A percentile compares a stretch with the other conserved stretches of the same genome.
These are phyloP conservation scores for Amylocystis lapponica DNA, from an alignment of 768 basidiomycete species.

Conservation along the genomic window DNA sequence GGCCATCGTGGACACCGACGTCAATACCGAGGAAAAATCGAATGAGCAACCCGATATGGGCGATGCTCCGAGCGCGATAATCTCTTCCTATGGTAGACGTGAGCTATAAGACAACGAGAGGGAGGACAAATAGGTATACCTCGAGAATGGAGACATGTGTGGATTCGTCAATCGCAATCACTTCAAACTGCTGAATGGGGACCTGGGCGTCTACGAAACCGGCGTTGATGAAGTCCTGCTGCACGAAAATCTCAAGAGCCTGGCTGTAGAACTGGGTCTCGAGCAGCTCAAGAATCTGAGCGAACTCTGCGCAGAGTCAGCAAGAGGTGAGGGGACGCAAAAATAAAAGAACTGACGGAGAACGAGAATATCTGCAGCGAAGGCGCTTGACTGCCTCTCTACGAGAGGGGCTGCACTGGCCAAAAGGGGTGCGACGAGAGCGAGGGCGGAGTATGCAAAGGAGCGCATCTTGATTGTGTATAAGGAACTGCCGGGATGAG, in stretches of 20 bases:
- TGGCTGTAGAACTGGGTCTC: slow-evolving; percentile 66
- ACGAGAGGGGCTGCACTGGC: slow-evolving; percentile 18
- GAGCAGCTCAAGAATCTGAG: slow-evolving; percentile 68
- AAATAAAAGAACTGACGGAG: slow-evolving; percentile 43
- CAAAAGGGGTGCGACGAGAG: slow-evolving; percentile 21
- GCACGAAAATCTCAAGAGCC: slow-evolving; percentile 59
- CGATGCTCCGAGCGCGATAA: slow-evolving; percentile 44
- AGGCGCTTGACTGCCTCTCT: slow-evolving; percentile 32
- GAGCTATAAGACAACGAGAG: not conserved
- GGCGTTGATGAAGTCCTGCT: slow-evolving; percentile 55
- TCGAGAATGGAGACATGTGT: slow-evolving; percentile 53
- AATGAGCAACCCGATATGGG: slow-evolving; percentile 60
- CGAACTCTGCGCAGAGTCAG: slow-evolving; percentile 48
- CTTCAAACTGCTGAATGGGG: slow-evolving; percentile 54
- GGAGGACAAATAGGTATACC: slow-evolving; percentile 24
- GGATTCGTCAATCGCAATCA: slow-evolving; percentile 57
- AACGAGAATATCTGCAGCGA: slow-evolving; percentile 47
- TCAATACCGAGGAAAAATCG: slow-evolving; percentile 58
- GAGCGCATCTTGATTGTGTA: slow-evolving; percentile 16
- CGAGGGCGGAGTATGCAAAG: slow-evolving; percentile 16
- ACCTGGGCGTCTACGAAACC: slow-evolving; percentile 54
- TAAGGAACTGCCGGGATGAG: slow-evolving; percentile 14
- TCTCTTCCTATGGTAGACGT: slow-evolving; percentile 21
- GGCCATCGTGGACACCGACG: slow-evolving; percentile 65
- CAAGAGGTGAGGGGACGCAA: not conserved